phyloP scores from a whole-genome alignment of 257 asterid genomes.

The Coffea canephora region DNA sequence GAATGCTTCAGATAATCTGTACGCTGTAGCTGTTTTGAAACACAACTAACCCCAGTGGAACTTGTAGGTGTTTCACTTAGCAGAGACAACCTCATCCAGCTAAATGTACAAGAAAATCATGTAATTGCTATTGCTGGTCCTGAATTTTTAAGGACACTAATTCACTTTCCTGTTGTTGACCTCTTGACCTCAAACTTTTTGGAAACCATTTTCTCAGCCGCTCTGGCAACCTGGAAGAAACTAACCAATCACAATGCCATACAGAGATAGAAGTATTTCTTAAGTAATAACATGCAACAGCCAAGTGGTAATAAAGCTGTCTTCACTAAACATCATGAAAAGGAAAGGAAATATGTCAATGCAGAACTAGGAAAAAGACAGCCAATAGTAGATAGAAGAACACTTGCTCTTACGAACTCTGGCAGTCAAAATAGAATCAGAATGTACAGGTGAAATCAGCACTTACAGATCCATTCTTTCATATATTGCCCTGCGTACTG shows the following conservation, averaged over 20 bases:
- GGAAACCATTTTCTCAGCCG: constrained; percentile 73
- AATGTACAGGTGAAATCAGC: neutral
- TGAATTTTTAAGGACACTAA: constrained; percentile 52
- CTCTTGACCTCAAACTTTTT: constrained; percentile 60
- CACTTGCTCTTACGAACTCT: neutral
- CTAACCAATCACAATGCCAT: neutral
- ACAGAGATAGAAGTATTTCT: neutral
- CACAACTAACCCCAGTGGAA: neutral
- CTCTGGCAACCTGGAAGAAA: constrained; percentile 77
- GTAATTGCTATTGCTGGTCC: constrained; percentile 38
- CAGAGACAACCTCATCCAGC: neutral
- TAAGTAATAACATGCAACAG: neutral
- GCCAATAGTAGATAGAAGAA: neutral
- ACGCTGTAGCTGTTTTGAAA: neutral
- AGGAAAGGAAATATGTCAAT: neutral
- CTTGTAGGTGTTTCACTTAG: neutral
- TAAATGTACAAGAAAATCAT: constrained; percentile 10
- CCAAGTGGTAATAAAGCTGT: neutral
- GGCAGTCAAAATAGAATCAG: neutral
- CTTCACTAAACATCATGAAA: neutral
- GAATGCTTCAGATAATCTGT: neutral
- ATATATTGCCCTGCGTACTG: constrained; percentile 81
- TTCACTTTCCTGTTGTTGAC: constrained; percentile 82
- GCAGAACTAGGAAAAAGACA: neutral
- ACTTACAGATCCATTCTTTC: constrained; percentile 90